A percentile compares a stretch with the other conserved stretches of the same genome.
phyloP scores from a whole-genome alignment of 768 basidiomycete species.

The Lactarius tabidus region DNA sequence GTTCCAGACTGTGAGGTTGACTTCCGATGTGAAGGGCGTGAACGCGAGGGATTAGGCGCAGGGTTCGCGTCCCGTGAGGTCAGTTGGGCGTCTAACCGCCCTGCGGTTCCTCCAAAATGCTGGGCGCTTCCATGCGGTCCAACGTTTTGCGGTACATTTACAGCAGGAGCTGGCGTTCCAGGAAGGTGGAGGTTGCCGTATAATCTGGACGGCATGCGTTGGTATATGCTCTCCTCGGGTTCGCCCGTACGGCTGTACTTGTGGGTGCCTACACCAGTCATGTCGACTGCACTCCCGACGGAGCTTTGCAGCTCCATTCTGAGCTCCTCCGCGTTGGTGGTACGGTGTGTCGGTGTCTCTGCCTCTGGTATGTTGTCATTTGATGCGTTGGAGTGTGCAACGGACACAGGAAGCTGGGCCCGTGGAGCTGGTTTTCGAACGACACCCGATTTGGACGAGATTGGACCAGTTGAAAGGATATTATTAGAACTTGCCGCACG shows the following conservation, averaged over 20 bases:
- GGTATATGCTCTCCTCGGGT: constrained; percentile 27
- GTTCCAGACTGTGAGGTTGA: constrained; percentile 28
- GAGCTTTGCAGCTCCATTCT: constrained; percentile 46
- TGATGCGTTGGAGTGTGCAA: constrained; percentile 32
- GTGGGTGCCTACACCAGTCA: constrained; percentile 60
- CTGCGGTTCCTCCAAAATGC: not conserved
- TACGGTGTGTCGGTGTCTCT: constrained; percentile 5
- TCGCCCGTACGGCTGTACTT: constrained; percentile 25
- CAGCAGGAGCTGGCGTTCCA: constrained; percentile 9
- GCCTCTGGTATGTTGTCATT: constrained; percentile 29
- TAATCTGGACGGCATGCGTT: constrained; percentile 17
- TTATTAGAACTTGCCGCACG: constrained; percentile 20
- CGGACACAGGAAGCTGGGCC: constrained; percentile 58
- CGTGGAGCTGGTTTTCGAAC: constrained; percentile 62
- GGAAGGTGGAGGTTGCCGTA: constrained; percentile 18
- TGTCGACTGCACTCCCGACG: constrained; percentile 49
- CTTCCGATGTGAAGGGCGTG: constrained; percentile 23
- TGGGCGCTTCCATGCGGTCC: not conserved
- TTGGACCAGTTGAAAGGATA: constrained; percentile 25
- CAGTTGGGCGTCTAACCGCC: not conserved
- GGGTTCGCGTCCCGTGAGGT: not conserved
- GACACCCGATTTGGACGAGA: constrained; percentile 35
- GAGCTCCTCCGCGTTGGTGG: constrained; percentile 21
- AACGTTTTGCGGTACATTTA: constrained; percentile 5
- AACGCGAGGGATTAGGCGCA: constrained; percentile 1